These are phyloP conservation scores for Diplodia seriata DNA, from an alignment of 2,329 filamentous ascomycete genomes.

Conservation along the genomic window DNA sequence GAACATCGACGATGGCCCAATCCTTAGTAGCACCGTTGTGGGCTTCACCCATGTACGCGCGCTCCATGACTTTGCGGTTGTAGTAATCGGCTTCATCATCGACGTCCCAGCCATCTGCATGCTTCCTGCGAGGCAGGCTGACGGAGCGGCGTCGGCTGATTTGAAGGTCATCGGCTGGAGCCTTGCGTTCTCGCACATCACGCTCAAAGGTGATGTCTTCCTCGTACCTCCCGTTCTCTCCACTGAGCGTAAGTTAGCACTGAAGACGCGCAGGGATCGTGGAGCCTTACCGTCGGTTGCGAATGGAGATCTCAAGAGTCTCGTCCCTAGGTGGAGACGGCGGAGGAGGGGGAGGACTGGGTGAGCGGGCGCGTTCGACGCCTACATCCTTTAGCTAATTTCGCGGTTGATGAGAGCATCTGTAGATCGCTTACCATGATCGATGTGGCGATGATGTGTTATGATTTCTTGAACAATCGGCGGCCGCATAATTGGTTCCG, in stretches of 20 bases:
- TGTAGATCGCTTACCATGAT: conserved; percentile 70
- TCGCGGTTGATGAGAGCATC: background rate
- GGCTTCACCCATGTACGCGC: conserved; percentile 74
- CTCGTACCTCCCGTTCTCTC: conserved; percentile 51
- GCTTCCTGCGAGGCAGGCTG: conserved; percentile 57
- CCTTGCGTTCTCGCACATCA: conserved; percentile 49
- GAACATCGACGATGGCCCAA: conserved; percentile 85
- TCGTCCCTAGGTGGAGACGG: conserved; percentile 58
- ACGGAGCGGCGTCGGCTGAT: conserved; percentile 49
- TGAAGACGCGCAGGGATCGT: background rate
- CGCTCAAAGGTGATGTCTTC: conserved; percentile 72
- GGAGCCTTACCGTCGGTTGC: conserved; percentile 37
- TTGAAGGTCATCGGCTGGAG: conserved; percentile 39
- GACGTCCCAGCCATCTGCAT: conserved; percentile 55
- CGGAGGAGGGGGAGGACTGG: conserved; percentile 58
- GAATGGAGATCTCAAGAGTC: conserved; percentile 64
- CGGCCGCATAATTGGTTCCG: conserved; percentile 73
- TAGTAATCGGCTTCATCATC: conserved; percentile 66
- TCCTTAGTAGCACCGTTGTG: conserved; percentile 75
- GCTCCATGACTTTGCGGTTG: conserved; percentile 71
- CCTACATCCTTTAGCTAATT: conserved; percentile 41
- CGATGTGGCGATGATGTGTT: conserved; percentile 84
- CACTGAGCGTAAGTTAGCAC: background rate
- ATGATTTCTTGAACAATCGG: conserved; percentile 88
- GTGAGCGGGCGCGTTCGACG: conserved; percentile 56